Base-by-base conservation (phyloP, 495 filamentous ascomycete genomes). In the Penicillium mononematosum region DNA sequence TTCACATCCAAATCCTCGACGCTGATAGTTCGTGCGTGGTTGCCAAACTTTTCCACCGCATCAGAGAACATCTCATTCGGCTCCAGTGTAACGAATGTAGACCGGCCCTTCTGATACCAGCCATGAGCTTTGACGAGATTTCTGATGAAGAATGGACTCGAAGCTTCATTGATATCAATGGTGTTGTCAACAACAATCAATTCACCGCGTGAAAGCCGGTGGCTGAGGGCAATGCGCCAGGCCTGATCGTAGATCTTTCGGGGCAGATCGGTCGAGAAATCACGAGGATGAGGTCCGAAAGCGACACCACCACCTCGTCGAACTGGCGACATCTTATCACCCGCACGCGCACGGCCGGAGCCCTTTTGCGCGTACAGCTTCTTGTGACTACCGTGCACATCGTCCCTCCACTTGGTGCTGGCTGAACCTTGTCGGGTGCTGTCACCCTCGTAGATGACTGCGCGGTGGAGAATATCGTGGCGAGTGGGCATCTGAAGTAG, bases 191-290 rank as follows among this genome's bases (percentile, higher is more conserved):
- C 82, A 45, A 98, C 83, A 46, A 97, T 77, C 70, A 99, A 74
- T 77, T 97, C 88, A 17, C 90, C 92, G 55, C 87, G 85, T 55
- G 82, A 76, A 74, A 92, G 98, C 43, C 95, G 84, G 74, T 96
- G 96, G 61, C 88, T 92, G 53, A 99, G 80, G 2, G 95, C 95
- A 34, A 88, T 98, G 66, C 95, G 85, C 91, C 91, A 98, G 11
- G 95, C 95, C 65, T 95, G 74, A 70, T 97, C 92, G 74, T 99
- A 99, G 46, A 96, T 85, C 80, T 97, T 96, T 61, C 80, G 80
- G 48, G 88, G 92, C 56, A 99, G 78, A 34, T 79, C 82, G 17
- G 91, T 92, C 50, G 83, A 83, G 73, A 98, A 98, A 72, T 97
- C 91, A 58, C 94, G 79, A 32, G 90, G 90, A 60, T 90, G 85